A percentile compares a stretch with the other conserved stretches of the same genome.
phyloP scores from a whole-genome alignment of 2,329 filamentous ascomycete species.

The Metarhizium anisopliae region DNA sequence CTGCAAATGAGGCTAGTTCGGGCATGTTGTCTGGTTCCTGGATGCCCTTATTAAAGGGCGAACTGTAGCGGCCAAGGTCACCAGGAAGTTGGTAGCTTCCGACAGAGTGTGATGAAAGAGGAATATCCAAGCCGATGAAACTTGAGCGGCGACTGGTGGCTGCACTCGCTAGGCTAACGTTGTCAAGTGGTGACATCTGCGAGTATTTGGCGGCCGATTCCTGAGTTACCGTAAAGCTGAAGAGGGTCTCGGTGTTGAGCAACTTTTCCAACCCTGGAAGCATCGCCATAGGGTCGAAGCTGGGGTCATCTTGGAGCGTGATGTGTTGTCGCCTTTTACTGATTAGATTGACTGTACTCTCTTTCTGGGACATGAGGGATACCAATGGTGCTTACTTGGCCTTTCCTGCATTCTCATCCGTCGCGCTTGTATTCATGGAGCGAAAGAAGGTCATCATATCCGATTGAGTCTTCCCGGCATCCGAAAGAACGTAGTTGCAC shows the following conservation, averaged over 20 bases:
- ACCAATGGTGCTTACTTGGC: slow-evolving; percentile 53
- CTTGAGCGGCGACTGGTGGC: slow-evolving; percentile 20
- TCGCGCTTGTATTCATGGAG: slow-evolving; percentile 40
- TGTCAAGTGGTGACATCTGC: slow-evolving; percentile 32
- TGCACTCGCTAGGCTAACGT: slow-evolving; percentile 18
- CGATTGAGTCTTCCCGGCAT: slow-evolving; percentile 66
- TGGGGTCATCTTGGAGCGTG: slow-evolving; percentile 71
- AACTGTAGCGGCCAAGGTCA: slow-evolving; percentile 23
- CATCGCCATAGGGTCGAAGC: slow-evolving; percentile 42
- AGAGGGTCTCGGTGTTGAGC: slow-evolving; percentile 26
- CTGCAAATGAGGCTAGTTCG: slow-evolving; percentile 24
- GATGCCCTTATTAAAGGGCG: slow-evolving; percentile 17
- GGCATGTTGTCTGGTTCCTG: slow-evolving; percentile 11
- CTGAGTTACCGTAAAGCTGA: slow-evolving; percentile 26
- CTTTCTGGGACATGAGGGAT: slow-evolving; percentile 13
- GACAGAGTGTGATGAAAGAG: slow-evolving; percentile 25
- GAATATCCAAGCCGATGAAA: slow-evolving; percentile 21
- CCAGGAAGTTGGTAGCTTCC: slow-evolving; percentile 23
- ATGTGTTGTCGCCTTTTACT: slow-evolving; percentile 61
- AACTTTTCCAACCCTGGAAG: slow-evolving; percentile 23
- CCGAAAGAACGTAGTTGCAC: slow-evolving; percentile 74
- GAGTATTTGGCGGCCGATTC: slow-evolving; percentile 29
- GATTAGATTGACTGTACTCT: not conserved
- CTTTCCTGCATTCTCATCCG: slow-evolving; percentile 64
- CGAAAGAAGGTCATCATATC: slow-evolving; percentile 63